These are phyloP conservation scores for Discostella stelligera DNA, from an alignment of 352 stramenopile genomes.

Conservation along the genomic window DNA sequence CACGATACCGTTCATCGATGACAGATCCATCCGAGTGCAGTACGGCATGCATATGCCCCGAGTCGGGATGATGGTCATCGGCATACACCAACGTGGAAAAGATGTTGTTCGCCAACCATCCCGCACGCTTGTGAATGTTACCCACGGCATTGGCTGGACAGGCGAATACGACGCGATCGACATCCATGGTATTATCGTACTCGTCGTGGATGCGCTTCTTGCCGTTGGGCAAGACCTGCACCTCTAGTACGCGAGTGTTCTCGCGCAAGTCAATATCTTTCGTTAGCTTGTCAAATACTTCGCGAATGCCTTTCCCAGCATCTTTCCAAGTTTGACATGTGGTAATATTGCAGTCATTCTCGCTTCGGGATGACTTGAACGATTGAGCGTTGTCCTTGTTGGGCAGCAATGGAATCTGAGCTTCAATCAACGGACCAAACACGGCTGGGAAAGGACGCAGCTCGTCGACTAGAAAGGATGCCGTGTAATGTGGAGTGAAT, in stretches of 20 bases:
- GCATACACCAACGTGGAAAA: conserved; percentile 57
- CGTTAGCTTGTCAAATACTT: conserved; percentile 56
- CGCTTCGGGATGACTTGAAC: conserved; percentile 32
- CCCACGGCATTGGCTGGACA: conserved; percentile 59
- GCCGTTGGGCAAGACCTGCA: conserved; percentile 52
- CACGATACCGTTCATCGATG: conserved; percentile 48
- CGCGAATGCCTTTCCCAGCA: conserved; percentile 62
- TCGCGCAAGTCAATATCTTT: conserved; percentile 51
- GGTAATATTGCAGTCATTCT: conserved; percentile 60
- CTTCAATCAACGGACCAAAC: conserved; percentile 63
- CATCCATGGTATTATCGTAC: conserved; percentile 50
- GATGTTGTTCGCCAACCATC: conserved; percentile 54
- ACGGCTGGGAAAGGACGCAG: conserved; percentile 61
- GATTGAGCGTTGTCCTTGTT: conserved; percentile 47
- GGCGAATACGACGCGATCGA: conserved; percentile 65
- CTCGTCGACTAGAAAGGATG: conserved; percentile 69
- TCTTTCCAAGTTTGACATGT: conserved; percentile 72
- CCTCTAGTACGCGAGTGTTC: conserved; percentile 51
- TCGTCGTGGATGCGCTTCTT: conserved; percentile 62
- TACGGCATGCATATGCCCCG: conserved; percentile 66
- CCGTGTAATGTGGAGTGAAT: conserved; percentile 70
- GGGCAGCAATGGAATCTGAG: conserved; percentile 56
- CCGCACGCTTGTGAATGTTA: conserved; percentile 51
- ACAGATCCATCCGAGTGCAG: conserved; percentile 58
- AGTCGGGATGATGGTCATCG: conserved; percentile 64